A percentile compares a stretch with the other conserved stretches of the same genome.
Conservation (phyloP, 352 stramenopile species). For the Globisporangium takayamanum region DNA sequence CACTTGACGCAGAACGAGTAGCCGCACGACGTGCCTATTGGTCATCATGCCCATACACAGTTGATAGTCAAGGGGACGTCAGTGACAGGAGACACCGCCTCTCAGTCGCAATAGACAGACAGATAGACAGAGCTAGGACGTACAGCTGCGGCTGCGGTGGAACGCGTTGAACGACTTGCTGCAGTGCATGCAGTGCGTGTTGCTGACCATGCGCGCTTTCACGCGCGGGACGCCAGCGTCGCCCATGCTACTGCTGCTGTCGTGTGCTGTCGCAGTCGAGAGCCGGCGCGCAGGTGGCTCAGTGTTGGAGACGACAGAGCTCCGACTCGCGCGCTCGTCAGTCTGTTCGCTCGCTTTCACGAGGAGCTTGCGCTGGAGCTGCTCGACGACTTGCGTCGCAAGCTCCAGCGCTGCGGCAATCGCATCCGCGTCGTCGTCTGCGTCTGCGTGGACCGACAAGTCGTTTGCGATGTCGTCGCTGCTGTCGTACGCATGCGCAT, state of each 20-base stretch:
- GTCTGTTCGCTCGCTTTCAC: slow-evolving; percentile 42
- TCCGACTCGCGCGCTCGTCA: slow-evolving; percentile 22
- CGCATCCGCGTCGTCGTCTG: slow-evolving; percentile 33
- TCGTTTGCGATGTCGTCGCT: slow-evolving; percentile 13
- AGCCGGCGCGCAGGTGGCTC: background rate
- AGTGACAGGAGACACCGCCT: background rate
- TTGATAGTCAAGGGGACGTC: no score
- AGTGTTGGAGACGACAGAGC: slow-evolving; percentile 6
- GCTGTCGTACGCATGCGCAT: slow-evolving; percentile 8
- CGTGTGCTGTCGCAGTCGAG: background rate
- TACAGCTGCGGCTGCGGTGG: slow-evolving; percentile 55
- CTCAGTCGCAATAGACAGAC: background rate
- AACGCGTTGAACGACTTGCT: slow-evolving; percentile 66
- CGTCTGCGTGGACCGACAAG: slow-evolving; percentile 3
- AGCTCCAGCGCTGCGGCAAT: slow-evolving; percentile 45
- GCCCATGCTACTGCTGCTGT: slow-evolving; percentile 5
- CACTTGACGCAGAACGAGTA: slow-evolving; percentile 65
- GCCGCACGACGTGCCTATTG: slow-evolving; percentile 30
- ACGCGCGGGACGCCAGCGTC: slow-evolving; percentile 33
- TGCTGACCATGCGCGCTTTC: slow-evolving; percentile 23
- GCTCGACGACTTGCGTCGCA: slow-evolving; percentile 46
- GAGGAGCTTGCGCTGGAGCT: slow-evolving; percentile 47
- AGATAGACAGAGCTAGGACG: background rate
- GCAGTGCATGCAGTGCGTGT: slow-evolving; percentile 42
- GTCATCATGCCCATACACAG: background rate